Conservation (phyloP, 2,329 filamentous ascomycete species). For the Pseudogymnoascus sp. region DNA sequence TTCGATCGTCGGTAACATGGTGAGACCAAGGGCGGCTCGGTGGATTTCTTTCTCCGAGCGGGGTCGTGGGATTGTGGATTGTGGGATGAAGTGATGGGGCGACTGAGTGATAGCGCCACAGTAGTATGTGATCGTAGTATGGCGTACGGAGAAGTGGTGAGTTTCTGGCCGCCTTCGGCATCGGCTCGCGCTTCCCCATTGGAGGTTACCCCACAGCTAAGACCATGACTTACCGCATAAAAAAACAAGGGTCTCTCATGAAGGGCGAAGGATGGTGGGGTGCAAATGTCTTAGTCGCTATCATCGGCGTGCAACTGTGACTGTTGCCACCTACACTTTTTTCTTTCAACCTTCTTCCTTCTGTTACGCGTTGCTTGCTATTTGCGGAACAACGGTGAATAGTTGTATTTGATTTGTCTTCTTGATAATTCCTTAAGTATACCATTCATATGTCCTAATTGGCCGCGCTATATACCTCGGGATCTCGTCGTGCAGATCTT, state of each 20-base stretch:
- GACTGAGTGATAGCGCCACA: constrained; percentile 1
- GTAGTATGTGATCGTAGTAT: background rate
- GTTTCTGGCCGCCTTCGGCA: background rate
- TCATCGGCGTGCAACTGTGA: background rate
- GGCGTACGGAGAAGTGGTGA: background rate
- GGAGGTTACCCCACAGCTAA: constrained; percentile 1
- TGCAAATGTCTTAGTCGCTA: background rate
- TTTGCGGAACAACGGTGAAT: background rate
- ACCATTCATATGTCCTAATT: background rate
- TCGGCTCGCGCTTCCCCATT: constrained; percentile 1
- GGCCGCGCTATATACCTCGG: background rate
- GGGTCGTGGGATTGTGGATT: background rate
- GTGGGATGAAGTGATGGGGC: background rate
- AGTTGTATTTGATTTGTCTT: background rate
- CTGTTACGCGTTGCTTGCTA: background rate
- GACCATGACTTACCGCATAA: background rate
- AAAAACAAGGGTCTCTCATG: background rate
- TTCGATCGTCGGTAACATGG: background rate
- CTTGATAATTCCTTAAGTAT: background rate
- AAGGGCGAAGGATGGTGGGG: background rate
- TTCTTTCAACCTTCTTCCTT: background rate
- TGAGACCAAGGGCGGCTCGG: background rate
- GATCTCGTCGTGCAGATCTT: background rate
- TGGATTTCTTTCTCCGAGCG: background rate
- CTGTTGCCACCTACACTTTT: background rate